Base-by-base conservation (phyloP, 768 basidiomycete genomes). In the Serendipita sp. region DNA sequence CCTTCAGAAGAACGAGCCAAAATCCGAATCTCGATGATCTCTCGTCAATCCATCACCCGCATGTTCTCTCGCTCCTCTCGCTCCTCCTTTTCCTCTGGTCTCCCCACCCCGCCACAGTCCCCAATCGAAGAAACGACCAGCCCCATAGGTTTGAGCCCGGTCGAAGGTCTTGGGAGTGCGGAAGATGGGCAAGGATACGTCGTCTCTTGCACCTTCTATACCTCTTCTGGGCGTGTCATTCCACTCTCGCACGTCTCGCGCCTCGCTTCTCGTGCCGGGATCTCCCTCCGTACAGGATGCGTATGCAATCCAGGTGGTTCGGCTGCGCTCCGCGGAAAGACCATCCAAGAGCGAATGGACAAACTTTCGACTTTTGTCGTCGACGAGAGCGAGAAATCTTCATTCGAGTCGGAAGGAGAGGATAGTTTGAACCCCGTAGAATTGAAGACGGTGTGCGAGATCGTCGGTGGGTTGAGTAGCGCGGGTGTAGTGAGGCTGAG, bases 271-370 rank as follows among this genome's bases (percentile, higher is more conserved):
- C 16, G 16, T 35, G 35, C 80, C 67, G 81, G 78, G 62, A 84
- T 91, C 65, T 89, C 88, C 16, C 74, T 91, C 36, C 84, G 89
- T 47, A 88, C 89, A 2, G 89, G 89, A 0, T 92, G 89, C 72
- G 85, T 91, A 82, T 92, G 90, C 71, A 92, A 91, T 68, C 88
- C 89, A 13, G 90, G 90, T 8, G 89, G 84, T 16, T 86, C 88
- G 0, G 83, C 87, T 0, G 81, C 85, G 3, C 74, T 91, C 15
- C 78, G 90, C 32, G 56, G 56, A n/a, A 4, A 32, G 3, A 84
- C 84, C 0, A 79, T 89, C 35, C 75, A 83, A 65, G 76, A 79
- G 18, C 78, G 84, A 65, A 90, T 89, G 88, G 75, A 77, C 3
- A 74, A 72, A 13, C 78, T 89, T 0, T 60, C 56, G 23, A 32